Conservation (phyloP, 2,329 filamentous ascomycete species). For the Aphanocladium album region DNA sequence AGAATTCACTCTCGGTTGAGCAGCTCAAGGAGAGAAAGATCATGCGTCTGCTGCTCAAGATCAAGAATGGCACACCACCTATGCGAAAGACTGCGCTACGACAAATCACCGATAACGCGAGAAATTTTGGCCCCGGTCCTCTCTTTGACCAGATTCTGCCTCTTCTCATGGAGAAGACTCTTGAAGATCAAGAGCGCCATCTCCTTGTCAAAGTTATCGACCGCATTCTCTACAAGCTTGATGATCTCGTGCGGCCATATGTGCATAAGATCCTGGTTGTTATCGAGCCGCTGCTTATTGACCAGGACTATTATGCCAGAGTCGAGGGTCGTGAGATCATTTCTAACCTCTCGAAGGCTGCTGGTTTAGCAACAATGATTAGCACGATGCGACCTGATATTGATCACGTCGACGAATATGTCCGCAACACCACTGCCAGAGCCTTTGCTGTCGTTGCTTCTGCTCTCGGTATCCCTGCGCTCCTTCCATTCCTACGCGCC, state of each 20-base stretch:
- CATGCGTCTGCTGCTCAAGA: constrained; percentile 92
- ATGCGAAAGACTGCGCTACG: constrained; percentile 98
- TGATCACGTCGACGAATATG: constrained; percentile 96
- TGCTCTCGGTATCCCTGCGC: constrained; percentile 88
- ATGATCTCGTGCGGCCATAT: constrained; percentile 91
- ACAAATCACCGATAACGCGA: constrained; percentile 95
- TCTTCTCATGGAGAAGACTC: constrained; percentile 93
- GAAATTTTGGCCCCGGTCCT: constrained; percentile 88
- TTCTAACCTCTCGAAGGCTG: constrained; percentile 93
- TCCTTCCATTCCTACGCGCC: constrained; percentile 89
- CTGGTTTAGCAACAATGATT: constrained; percentile 97
- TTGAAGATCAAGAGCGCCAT: constrained; percentile 97
- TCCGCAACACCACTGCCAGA: constrained; percentile 93
- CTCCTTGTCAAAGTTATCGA: constrained; percentile 98
- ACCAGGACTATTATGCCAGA: constrained; percentile 98
- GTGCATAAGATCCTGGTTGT: constrained; percentile 98
- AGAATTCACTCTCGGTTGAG: constrained; percentile 86
- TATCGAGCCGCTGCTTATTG: constrained; percentile 97
- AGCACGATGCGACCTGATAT: constrained; percentile 99
- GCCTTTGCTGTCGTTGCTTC: constrained; percentile 97
- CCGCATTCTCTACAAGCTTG: constrained; percentile 95
- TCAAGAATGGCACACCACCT: constrained; percentile 97
- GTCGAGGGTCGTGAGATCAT: constrained; percentile 99
- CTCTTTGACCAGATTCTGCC: constrained; percentile 97
- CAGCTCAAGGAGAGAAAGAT: constrained; percentile 98